Evolutionary conservation across 2,329 filamentous ascomycete genomes (phyloP), one percentile per base, ranked within the genome.

Genomic region (Raffaelea arxii): DNA sequence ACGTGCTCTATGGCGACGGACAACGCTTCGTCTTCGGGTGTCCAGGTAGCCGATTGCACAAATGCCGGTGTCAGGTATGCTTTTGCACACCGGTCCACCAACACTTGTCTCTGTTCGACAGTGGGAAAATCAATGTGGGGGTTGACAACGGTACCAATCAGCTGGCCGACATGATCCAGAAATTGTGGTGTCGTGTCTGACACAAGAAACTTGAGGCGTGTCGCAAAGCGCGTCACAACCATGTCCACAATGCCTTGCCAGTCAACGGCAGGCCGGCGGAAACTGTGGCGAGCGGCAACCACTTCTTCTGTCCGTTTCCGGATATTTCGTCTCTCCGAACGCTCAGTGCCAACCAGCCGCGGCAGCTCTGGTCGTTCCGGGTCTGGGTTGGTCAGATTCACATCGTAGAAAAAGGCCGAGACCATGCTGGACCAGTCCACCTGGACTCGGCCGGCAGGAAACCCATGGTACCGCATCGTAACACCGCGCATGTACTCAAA

Each of bases 171-270:
- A 2, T 73, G 36, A 53, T 68, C 63, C 3, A 53, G 41, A 19
- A 16, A 35, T 41, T 7, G 53, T 48, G 3, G 61, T 52, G 0
- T 54, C 4, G 58, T 50, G 2, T 58, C 53, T 3, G 49, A 53
- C 0, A 57, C 59, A 54, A 77, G 63, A 5, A 65, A 56, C 3
- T 54, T 53, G 24, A 89, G 62, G 22, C 78, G 67, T 25, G 73
- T 65, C 4, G 72, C 71, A 54, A 83, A 87, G 2, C 84, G 72
- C 4, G 67, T 59, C 4, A 86, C 68, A 4, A 89, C 65, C 68
- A 84, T 71, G 54, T 90, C 85, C 0, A 73, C 70, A 1, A 84
- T 65, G 0, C 65, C 70, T 57, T 88, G 84, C 85, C 85, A 89
- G 54, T 86, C 65, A 23, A 76, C 57, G 18, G 55, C 51, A 3